Evolutionary conservation across 495 filamentous ascomycete genomes (phyloP).

Genomic region (Jackrogersella minutella): DNA sequence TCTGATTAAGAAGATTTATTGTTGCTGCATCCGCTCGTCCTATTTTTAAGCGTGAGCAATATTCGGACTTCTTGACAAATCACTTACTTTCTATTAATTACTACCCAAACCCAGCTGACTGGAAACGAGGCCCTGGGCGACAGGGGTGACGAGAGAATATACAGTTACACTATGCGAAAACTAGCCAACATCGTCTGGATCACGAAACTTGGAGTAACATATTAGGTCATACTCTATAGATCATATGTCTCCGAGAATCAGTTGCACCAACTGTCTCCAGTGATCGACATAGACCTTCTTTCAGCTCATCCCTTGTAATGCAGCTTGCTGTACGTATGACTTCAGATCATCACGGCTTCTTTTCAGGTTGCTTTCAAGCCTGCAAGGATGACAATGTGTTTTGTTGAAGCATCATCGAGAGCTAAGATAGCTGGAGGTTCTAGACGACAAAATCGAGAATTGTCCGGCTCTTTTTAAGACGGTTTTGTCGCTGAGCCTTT

Average conservation of each 20-base stretch:
- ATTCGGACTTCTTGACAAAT: slow-evolving; percentile 1
- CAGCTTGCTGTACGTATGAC: not conserved
- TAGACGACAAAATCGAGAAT: not conserved
- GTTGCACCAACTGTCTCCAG: slow-evolving; percentile 18
- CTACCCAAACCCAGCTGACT: slow-evolving; percentile 38
- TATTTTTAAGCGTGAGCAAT: slow-evolving; percentile 2
- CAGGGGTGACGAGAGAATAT: not conserved
- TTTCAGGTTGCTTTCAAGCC: not conserved
- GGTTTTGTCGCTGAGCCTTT: slow-evolving; percentile 27
- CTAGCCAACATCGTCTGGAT: slow-evolving; percentile 25
- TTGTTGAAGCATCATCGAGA: not conserved
- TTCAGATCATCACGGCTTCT: not conserved
- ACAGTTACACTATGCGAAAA: slow-evolving; percentile 4
- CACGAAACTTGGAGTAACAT: slow-evolving; percentile 16
- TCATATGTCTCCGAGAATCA: slow-evolving; percentile 29
- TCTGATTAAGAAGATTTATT: slow-evolving; percentile 11
- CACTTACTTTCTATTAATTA: slow-evolving; percentile 15
- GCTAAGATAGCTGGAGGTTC: slow-evolving; percentile 3
- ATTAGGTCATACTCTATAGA: slow-evolving; percentile 18
- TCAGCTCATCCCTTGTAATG: slow-evolving; percentile 16
- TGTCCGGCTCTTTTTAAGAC: not conserved
- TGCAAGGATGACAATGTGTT: not conserved
- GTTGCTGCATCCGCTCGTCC: slow-evolving; percentile 11
- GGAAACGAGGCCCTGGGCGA: slow-evolving; percentile 10
- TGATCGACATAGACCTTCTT: slow-evolving; percentile 24